Conservation (phyloP, 805 yeast species). For the Naumovozyma castellii region DNA sequence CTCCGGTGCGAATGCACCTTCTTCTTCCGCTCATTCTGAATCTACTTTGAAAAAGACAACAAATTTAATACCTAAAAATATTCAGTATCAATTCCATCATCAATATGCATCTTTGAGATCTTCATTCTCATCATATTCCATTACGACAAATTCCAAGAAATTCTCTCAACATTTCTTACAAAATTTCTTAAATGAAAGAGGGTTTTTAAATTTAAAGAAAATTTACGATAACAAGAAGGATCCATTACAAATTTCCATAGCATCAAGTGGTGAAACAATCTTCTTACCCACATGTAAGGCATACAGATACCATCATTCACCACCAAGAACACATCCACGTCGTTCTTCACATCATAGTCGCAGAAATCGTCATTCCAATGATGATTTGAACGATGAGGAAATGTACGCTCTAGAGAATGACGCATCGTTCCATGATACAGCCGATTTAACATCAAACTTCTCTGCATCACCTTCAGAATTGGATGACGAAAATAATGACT, state of each 20-base stretch:
- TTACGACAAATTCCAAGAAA: not conserved
- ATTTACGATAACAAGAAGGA: conserved; percentile 10
- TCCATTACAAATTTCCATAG: conserved; percentile 20
- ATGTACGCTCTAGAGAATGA: not conserved
- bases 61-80: no score
- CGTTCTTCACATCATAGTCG: no score
- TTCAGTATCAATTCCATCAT: not conserved
- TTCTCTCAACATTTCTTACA: conserved; percentile 7
- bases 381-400: not conserved
- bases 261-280: conserved; percentile 29
- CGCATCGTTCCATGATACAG: not conserved
- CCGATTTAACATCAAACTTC: not conserved
- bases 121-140: not conserved
- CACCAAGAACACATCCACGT: no score
- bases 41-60: no score
- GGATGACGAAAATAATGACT: not conserved
- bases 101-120: not conserved
- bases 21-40: no score
- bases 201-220: conserved; percentile 18
- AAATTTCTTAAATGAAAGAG: conserved; percentile 22
- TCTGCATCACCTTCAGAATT: not conserved
- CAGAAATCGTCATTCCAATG: no score
- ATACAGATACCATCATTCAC: not conserved
- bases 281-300: conserved; percentile 24
- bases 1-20: no score